These are phyloP conservation scores for Emergomyces orientalis DNA, from an alignment of 2,329 filamentous ascomycete species.

Conservation along the genomic window DNA sequence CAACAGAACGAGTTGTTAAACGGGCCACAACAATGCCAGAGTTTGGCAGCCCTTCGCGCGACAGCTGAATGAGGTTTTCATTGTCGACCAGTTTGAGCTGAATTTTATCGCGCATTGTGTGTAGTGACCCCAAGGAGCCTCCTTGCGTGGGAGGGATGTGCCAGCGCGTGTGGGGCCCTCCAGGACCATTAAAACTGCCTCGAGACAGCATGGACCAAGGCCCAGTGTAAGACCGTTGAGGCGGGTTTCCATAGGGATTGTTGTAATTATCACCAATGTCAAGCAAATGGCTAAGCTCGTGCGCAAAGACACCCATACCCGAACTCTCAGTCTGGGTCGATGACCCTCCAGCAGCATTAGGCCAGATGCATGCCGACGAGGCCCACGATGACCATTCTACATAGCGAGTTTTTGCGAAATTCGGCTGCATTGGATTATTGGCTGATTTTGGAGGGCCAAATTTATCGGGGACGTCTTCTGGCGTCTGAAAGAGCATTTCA, in stretches of 20 bases:
- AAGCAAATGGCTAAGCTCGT: slow-evolving; percentile 17
- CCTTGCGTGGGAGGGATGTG: slow-evolving; percentile 13
- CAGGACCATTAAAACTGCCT: slow-evolving; percentile 16
- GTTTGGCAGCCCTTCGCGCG: slow-evolving; percentile 13
- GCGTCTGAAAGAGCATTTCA: slow-evolving; percentile 14
- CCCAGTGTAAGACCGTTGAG: slow-evolving; percentile 13
- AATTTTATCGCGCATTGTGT: slow-evolving; percentile 15
- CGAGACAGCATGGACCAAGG: slow-evolving; percentile 18
- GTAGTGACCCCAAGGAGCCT: slow-evolving; percentile 14
- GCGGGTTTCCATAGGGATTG: slow-evolving; percentile 14
- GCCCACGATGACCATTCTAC: slow-evolving; percentile 17
- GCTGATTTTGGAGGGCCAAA: slow-evolving; percentile 12
- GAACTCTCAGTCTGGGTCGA: slow-evolving; percentile 17
- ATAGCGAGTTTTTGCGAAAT: slow-evolving; percentile 14
- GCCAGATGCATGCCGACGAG: slow-evolving; percentile 15
- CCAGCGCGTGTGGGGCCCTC: slow-evolving; percentile 16
- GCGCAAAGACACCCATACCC: slow-evolving; percentile 15
- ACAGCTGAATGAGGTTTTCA: slow-evolving; percentile 11
- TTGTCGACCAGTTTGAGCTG: slow-evolving; percentile 10
- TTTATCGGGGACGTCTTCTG: slow-evolving; percentile 12
- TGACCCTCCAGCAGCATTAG: slow-evolving; percentile 14
- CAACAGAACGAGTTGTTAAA: slow-evolving; percentile 13
- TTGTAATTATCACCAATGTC: slow-evolving; percentile 17
- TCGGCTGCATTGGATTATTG: slow-evolving; percentile 7
- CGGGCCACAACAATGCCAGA: slow-evolving; percentile 14